Evolutionary conservation across 164 flowering plant genomes (phyloP).

Genomic region (Paratinospora sagittata): DNA sequence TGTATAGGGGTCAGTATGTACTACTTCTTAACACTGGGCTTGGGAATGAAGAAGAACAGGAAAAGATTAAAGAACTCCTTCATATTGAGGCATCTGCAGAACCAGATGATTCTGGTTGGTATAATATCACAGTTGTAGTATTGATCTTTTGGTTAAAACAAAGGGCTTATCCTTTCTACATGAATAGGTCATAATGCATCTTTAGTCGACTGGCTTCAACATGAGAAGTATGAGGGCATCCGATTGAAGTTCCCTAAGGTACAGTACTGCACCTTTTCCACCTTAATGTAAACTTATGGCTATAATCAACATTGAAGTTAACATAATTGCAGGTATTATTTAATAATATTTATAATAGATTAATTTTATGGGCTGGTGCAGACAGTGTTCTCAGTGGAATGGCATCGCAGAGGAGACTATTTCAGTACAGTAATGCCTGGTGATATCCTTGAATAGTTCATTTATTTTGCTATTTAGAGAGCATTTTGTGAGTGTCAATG

Average conservation of each 20-base stretch:
- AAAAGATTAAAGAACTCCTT: conserved; percentile 54
- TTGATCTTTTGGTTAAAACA: neutral
- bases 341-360: neutral
- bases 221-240: conserved; percentile 65
- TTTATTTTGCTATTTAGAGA: neutral
- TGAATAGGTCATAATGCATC: conserved; percentile 34
- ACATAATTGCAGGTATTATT: neutral
- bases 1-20: conserved; percentile 71
- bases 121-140: neutral
- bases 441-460: conserved; percentile 63
- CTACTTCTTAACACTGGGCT: conserved; percentile 64
- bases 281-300: neutral
- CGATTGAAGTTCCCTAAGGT: conserved; percentile 84
- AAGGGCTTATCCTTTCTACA: conserved; percentile 1
- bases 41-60: conserved; percentile 65
- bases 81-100: conserved; percentile 30
- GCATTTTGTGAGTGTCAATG: neutral
- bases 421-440: conserved; percentile 78
- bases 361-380: conserved; percentile 26
- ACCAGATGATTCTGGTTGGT: conserved; percentile 60
- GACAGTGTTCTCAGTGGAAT: conserved; percentile 77
- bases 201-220: conserved; percentile 58
- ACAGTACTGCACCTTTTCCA: conserved; percentile 1
- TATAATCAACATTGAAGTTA: neutral
- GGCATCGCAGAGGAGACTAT: conserved; percentile 99